Conservation (phyloP, 208 protist species). For the Angomonas deanei region DNA sequence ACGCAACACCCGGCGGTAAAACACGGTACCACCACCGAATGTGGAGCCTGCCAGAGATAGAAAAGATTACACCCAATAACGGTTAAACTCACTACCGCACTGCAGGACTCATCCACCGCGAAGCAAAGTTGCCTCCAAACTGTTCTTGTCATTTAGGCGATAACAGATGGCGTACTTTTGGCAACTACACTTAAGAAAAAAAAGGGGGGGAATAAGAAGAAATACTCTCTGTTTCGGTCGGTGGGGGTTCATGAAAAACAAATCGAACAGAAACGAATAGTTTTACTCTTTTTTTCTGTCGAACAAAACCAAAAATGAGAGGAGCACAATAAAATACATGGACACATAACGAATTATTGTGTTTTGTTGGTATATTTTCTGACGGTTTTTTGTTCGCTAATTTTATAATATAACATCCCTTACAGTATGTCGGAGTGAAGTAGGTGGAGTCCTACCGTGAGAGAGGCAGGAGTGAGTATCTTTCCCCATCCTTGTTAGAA, state of each 20-base stretch:
- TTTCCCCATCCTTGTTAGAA: constrained; percentile 16
- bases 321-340: background rate
- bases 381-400: background rate
- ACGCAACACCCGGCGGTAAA: constrained; percentile 31
- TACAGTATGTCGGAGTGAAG: background rate
- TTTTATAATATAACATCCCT: background rate
- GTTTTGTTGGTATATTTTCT: background rate
- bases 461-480: too few relatives aligned
- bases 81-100: constrained; percentile 20
- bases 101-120: constrained; percentile 33
- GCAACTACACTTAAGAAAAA: background rate
- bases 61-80: constrained; percentile 37
- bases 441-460: background rate
- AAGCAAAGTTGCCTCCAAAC: constrained; percentile 15
- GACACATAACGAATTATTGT: background rate
- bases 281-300: background rate
- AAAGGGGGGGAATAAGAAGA: constrained; percentile 1
- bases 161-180: background rate
- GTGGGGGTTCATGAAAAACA: background rate
- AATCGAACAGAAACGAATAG: background rate
- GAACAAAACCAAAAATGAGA: background rate
- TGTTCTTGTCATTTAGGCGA: background rate
- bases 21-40: constrained; percentile 31
- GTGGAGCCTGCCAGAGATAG: constrained; percentile 10
- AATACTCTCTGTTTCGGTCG: background rate